Base-by-base conservation (phyloP, 2,329 filamentous ascomycete species). In the Domatiomyces globalis region DNA sequence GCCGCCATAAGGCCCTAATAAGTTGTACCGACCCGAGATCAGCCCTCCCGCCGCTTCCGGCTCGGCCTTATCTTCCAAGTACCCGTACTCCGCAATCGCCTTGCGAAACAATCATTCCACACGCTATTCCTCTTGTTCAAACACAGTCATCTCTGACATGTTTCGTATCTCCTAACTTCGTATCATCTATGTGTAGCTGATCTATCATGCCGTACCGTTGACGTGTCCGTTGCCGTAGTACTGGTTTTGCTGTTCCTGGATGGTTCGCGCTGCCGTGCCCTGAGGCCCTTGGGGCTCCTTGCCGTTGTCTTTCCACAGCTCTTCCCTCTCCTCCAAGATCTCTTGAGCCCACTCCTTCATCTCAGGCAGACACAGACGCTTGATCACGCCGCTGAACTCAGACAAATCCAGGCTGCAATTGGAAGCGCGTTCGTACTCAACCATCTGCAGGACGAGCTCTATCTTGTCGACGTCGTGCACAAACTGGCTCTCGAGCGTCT, bases 381-480 rank as follows among this genome's bases (percentile, higher is more conserved):
- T 75, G 7, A 85, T 79, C 2, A 95, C 92, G 63, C 84, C 83
- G 0, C 80, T 78, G 60, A 98, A 96, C 71, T 98, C 92, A 49
- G 84, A 80, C 48, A 98, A 71, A 66, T 96, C 87, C 42, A 87
- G 67, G 56, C 71, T 69, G 25, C 79, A 79, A 51, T 81, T 69
- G 48, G 79, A 74, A 10, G 75, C 71, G 61, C 84, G 83, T 77
- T 98, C 92, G 64, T 98, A 98, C 68, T 98, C 92, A 27, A 94
- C 73, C 85, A 95, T 95, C 72, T 98, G 92, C 63, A 94, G 71
- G 55, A 98, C 70, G 58, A 98, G 73, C 71, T 98, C 92, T 67
- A 98, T 81, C 80, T 96, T 96, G 70, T 98, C 92, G 53, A 98
- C 80, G 66, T 98, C 92, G 66, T 98, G 92, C 44, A 98, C 92